Base-by-base conservation (phyloP, 371 early-diverging fungal species). In the Mortierella sp. region DNA sequence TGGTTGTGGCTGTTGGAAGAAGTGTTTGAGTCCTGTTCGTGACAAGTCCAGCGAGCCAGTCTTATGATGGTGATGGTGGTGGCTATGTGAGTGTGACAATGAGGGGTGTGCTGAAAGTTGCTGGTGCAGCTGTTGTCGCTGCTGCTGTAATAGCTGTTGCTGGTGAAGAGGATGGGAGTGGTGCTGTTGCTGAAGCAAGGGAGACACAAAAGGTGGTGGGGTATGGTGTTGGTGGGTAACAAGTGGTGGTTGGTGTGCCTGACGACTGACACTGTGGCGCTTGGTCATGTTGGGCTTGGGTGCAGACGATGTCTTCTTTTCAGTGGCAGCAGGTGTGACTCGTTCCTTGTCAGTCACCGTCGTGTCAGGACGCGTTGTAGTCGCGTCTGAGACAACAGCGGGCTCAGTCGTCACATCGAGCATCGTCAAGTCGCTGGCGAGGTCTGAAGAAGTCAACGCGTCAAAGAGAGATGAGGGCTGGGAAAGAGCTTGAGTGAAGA, bases 151-250 rank as follows among this genome's bases (percentile, higher is more conserved):
- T 5, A 58, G 74, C 14, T 65, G 76, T 2, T 60, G 71, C 4
- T 54, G 75, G 10, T 72, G 70, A 27, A 71, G 80, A 1, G 71
- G 80, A 27, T 75, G 75, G 3, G 71, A 68, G 46, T 75, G 77
- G 71, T 73, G 80, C 3, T 65, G 79, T 41, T 77, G 75, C 7
- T 80, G 80, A 32, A 83, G 58, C 71, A 84, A 41, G 18, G 84
- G 84, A n/a, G 84, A 84, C 8, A 78, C 81, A 71, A 72, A 75
- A 0, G 84, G 84, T 0, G 84, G 79, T 3, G 84, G 81, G n/a
- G 84, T 84, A 41, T 82, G 86, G 16, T 85, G 86, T 46, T 85
- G 86, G 44, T 85, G 86, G 21, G 78, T 79, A 4, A 85, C 86
- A 29, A 85, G 56, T 0, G 86, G 86, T 0, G 82, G 82, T 24